These are phyloP conservation scores for Phyllosticta paracitricarpa DNA, from an alignment of 2,329 filamentous ascomycete genomes.

Conservation along the genomic window DNA sequence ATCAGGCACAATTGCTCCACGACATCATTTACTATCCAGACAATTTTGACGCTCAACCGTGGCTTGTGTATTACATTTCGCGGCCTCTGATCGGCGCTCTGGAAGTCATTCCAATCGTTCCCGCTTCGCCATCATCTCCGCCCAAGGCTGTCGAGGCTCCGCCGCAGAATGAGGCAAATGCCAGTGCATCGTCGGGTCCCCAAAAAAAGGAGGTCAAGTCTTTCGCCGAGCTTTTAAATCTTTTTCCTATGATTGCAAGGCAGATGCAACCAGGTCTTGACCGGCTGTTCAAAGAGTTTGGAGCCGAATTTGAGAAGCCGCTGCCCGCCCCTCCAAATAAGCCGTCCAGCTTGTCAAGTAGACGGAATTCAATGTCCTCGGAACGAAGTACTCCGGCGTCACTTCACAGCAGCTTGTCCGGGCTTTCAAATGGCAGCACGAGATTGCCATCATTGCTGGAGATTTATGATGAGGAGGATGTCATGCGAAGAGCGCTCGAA, in stretches of 20 bases:
- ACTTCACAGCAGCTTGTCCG: conserved; percentile 27
- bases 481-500: conserved; percentile 81
- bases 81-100: conserved; percentile 74
- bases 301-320: conserved; percentile 72
- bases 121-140: conserved; percentile 47
- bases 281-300: conserved; percentile 81
- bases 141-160: conserved; percentile 22
- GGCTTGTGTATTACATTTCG: conserved; percentile 95
- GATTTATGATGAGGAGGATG: conserved; percentile 81
- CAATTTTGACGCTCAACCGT: conserved; percentile 79
- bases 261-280: conserved; percentile 94
- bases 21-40: conserved; percentile 86
- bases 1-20: conserved; percentile 75
- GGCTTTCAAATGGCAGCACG: conserved; percentile 21
- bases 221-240: conserved; percentile 79
- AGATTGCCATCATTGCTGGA: conserved; percentile 39
- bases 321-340: conserved; percentile 53
- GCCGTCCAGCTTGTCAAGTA: conserved; percentile 23
- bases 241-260: conserved; percentile 89
- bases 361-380: conserved; percentile 27
- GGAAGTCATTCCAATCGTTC: conserved; percentile 63
- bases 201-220: conserved; percentile 84
- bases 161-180: conserved; percentile 14
- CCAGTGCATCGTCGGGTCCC: conserved; percentile 35
- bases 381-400: conserved; percentile 26